A percentile compares a stretch with the other conserved stretches of the same genome.
These are phyloP conservation scores for slime mould (Dictyostelium discoideum) DNA, from an alignment of 78 protist species.

Conservation along the genomic window DNA sequence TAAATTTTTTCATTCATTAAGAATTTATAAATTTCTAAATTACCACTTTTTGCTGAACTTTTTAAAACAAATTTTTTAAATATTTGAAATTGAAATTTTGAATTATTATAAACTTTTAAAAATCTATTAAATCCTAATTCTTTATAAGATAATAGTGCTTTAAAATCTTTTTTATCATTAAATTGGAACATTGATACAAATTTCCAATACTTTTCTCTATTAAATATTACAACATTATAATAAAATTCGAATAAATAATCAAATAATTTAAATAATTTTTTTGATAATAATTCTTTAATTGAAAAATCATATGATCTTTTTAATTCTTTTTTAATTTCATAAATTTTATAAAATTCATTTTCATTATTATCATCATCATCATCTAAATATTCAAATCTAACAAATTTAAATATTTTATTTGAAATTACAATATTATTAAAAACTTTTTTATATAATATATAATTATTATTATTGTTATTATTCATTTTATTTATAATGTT, in stretches of 20 bases:
- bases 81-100: neutral
- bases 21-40: neutral
- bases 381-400: neutral
- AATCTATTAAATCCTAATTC: neutral
- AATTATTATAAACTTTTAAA: neutral
- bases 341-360: no score
- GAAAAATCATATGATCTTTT: neutral
- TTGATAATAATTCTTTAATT: neutral
- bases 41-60: neutral
- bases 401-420: no score
- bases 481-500: no score
- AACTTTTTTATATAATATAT: no score
- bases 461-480: no score
- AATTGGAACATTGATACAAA: neutral
- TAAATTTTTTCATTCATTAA: neutral
- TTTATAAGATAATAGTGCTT: neutral
- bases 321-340: neutral
- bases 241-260: neutral
- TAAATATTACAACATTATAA: neutral
- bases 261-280: neutral
- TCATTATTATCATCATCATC: neutral
- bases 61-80: neutral
- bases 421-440: neutral
- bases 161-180: neutral
- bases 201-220: neutral